Conservation (phyloP, 805 yeast species). For the Lachancea quebecensis region DNA sequence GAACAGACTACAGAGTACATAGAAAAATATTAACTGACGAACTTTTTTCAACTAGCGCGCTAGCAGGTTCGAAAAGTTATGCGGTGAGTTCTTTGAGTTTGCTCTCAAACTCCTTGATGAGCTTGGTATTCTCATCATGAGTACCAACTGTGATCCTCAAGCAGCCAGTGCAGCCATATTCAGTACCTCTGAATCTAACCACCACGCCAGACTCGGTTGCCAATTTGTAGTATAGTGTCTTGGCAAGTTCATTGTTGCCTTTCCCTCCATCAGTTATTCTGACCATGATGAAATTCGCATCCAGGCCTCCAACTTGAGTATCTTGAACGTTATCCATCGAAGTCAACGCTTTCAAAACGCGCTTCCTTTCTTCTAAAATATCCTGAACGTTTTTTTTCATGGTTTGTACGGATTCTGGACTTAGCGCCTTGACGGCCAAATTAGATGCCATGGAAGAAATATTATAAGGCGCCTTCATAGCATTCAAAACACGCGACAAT, state of each 20-base stretch:
- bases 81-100: slow-evolving; percentile 24
- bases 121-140: slow-evolving; percentile 53
- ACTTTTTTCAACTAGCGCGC: not conserved
- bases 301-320: slow-evolving; percentile 70
- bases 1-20: slow-evolving; percentile 1
- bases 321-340: slow-evolving; percentile 56
- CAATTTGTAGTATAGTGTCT: slow-evolving; percentile 53
- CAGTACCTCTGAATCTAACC: slow-evolving; percentile 85
- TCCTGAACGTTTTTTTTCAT: slow-evolving; percentile 51
- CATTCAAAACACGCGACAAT: slow-evolving; percentile 63
- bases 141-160: slow-evolving; percentile 87
- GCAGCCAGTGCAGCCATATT: slow-evolving; percentile 83
- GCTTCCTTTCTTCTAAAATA: slow-evolving; percentile 49
- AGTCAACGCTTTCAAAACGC: slow-evolving; percentile 48
- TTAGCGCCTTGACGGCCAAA: slow-evolving; percentile 68
- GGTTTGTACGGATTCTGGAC: slow-evolving; percentile 43
- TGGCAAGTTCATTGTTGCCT: slow-evolving; percentile 73
- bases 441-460: slow-evolving; percentile 75
- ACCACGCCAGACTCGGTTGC: slow-evolving; percentile 76
- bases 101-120: slow-evolving; percentile 45
- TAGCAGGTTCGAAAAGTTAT: not conserved
- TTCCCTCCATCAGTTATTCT: slow-evolving; percentile 58
- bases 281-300: slow-evolving; percentile 77
- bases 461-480: slow-evolving; percentile 95
- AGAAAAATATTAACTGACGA: not conserved